Base-by-base conservation (phyloP, 371 early-diverging fungal species). In the Mortierella sp. region DNA sequence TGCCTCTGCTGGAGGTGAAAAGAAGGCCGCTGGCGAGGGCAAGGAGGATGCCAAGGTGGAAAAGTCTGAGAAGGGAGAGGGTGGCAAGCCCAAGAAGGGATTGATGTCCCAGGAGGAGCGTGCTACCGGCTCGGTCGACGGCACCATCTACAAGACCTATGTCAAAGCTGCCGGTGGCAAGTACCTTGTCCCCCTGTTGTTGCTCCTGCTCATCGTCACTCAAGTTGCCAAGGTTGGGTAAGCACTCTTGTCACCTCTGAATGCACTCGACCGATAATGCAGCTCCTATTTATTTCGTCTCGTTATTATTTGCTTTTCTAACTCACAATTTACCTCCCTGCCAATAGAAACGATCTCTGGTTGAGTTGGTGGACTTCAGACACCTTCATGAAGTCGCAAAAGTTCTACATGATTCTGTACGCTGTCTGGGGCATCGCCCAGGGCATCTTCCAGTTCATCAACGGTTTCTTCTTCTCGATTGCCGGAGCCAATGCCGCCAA, bases 61-160 rank as follows among this genome's bases (percentile, higher is more conserved):
- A 61, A 69, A 78, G 54, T 61, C 69, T 13, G 48, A 19, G 5
- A 69, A 57, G 71, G 71, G 79, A 55, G 73, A 76, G 61, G 74
- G 43, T 21, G 75, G 77, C 59, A 82, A 80, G 37, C 70, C 80
- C 21, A 71, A 80, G 54, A 81, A 78, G 54, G 86, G 74, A 0
- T 72, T 90, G 50, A 89, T 87, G 82, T 81, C 86, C 14, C 79
- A 87, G 37, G 90, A 89, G 48, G 89, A 88, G 72, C 81, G 89
- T 10, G 28, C 83, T 9, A 88, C 82, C 6, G 89, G 89, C 2
- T 85, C 89, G 19, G 89, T 90, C 31, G 69, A 71, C 53, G 77
- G 78, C 5, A 74, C 46, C 43, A 82, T 90, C 21, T 90, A 89
- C 74, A 79, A 61, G 61, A 43, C 34, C 19, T 90, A 90, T 71